Percentiles rank a stretch among this genome's conserved stretches.
Evolutionary conservation across 2,329 filamentous ascomycete species (phyloP).

Genomic region (Periconia digitata): DNA sequence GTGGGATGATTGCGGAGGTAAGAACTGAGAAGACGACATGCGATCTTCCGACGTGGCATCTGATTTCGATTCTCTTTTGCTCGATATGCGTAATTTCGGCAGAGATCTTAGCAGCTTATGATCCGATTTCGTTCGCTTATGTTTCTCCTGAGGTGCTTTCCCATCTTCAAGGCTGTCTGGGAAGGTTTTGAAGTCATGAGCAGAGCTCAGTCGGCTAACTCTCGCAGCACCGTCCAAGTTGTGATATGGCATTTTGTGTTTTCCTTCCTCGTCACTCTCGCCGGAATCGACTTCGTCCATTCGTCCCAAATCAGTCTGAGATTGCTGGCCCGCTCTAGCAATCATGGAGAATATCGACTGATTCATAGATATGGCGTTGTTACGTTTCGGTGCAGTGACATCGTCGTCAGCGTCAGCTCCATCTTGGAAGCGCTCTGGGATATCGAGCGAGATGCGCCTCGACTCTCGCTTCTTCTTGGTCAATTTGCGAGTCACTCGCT

Average conservation of each 20-base stretch:
- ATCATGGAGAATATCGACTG: conserved; percentile 94
- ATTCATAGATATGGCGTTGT: conserved; percentile 71
- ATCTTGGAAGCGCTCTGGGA: conserved; percentile 61
- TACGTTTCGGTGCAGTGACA: conserved; percentile 56
- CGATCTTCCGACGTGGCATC: conserved; percentile 51
- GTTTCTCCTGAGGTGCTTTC: conserved; percentile 38
- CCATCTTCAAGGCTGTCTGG: conserved; percentile 17
- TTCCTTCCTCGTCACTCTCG: conserved; percentile 65
- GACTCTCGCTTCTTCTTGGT: conserved; percentile 37
- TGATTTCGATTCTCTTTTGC: conserved; percentile 31
- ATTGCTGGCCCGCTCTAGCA: conserved; percentile 80
- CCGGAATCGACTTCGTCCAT: conserved; percentile 74
- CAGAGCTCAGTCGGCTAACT: conserved; percentile 38
- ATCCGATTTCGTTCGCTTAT: conserved; percentile 64
- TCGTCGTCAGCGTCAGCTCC: conserved; percentile 63
- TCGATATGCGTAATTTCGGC: conserved; percentile 54
- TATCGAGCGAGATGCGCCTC: conserved; percentile 48
- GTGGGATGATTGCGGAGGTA: conserved; percentile 32
- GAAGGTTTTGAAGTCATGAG: conserved; percentile 30
- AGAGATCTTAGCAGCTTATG: conserved; percentile 68
- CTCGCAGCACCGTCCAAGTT: conserved; percentile 38
- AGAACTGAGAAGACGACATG: conserved; percentile 46
- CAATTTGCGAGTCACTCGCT: conserved; percentile 31
- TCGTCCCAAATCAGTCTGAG: conserved; percentile 77
- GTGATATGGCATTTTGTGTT: conserved; percentile 24